These are phyloP conservation scores for Rachicladosporium sp. DNA, from an alignment of 2,329 filamentous ascomycete species.

Conservation along the genomic window DNA sequence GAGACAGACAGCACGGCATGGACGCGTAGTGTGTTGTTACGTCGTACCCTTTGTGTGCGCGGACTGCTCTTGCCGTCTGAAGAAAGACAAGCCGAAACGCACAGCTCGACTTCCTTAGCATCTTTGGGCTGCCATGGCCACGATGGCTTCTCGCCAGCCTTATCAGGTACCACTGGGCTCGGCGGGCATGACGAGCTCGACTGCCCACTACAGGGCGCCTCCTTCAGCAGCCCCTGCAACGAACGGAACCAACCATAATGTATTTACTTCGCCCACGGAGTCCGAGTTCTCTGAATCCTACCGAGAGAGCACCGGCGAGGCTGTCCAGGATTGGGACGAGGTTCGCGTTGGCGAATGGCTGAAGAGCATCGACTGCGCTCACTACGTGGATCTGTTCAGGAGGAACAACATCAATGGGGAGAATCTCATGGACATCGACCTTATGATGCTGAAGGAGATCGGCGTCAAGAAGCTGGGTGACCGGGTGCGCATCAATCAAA, in stretches of 20 bases:
- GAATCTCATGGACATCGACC: constrained; percentile 92
- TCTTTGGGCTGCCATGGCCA: constrained; percentile 45
- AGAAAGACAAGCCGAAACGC: no score
- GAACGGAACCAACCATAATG: constrained; percentile 29
- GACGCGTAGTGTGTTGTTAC: no score
- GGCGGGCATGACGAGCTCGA: constrained; percentile 12
- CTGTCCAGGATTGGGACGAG: constrained; percentile 65
- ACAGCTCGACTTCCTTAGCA: no score
- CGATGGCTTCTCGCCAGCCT: constrained; percentile 64
- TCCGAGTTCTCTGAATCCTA: constrained; percentile 76
- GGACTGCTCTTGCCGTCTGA: no score
- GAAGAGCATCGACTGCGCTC: constrained; percentile 77
- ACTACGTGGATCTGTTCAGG: constrained; percentile 85
- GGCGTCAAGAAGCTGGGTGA: constrained; percentile 97
- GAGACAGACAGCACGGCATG: no score
- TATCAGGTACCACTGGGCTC: constrained; percentile 42
- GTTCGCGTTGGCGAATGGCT: constrained; percentile 85
- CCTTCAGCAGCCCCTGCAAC: constrained; percentile 8
- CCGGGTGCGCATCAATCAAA: constrained; percentile 62
- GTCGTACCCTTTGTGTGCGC: no score
- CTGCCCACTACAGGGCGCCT: constrained; percentile 15
- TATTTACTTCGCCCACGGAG: constrained; percentile 73
- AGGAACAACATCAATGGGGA: constrained; percentile 94
- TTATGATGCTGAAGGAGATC: constrained; percentile 92
- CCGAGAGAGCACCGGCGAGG: constrained; percentile 34